Percentiles rank a stretch among this genome's conserved stretches.
Evolutionary conservation across 2,329 filamentous ascomycete genomes (phyloP).

Genomic region (Pseudogymnoascus sp.): DNA sequence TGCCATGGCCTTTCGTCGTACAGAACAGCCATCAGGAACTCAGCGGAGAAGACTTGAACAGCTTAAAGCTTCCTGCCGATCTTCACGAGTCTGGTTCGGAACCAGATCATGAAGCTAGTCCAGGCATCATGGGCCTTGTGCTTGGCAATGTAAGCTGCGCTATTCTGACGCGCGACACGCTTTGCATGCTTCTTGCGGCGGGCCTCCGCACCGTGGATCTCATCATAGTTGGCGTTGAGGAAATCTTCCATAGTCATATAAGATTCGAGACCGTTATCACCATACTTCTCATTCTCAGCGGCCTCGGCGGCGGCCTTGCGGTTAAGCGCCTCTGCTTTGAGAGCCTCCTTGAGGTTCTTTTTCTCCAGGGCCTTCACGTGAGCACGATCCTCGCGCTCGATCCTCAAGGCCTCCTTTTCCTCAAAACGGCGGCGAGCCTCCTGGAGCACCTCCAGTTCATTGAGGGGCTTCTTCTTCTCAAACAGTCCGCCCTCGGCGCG

Average conservation of each 20-base stretch:
- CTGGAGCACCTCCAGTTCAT: slow-evolving; percentile 47
- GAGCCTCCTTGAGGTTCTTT: slow-evolving; percentile 47
- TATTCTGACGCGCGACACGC: not conserved
- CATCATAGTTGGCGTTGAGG: slow-evolving; percentile 15
- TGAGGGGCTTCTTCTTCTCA: slow-evolving; percentile 49
- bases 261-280: not conserved
- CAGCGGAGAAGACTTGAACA: not conserved
- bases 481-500: slow-evolving; percentile 48
- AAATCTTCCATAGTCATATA: not conserved
- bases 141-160: slow-evolving; percentile 31
- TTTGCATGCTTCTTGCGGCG: slow-evolving; percentile 2
- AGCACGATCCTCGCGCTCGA: slow-evolving; percentile 53
- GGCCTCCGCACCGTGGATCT: slow-evolving; percentile 11
- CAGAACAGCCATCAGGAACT: not conserved
- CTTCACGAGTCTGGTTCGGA: slow-evolving; percentile 47
- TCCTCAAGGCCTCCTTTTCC: slow-evolving; percentile 51
- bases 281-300: slow-evolving; percentile 22
- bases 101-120: slow-evolving; percentile 56
- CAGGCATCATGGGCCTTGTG: slow-evolving; percentile 52
- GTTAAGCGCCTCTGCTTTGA: slow-evolving; percentile 35
- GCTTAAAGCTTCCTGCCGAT: slow-evolving; percentile 24
- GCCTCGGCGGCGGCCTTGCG: slow-evolving; percentile 12
- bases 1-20: not conserved
- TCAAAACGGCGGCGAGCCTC: slow-evolving; percentile 55
- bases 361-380: slow-evolving; percentile 50